Evolutionary conservation across 352 stramenopile species (phyloP), one percentile per base, ranked within the genome.

Genomic region (Pythium biforme): DNA sequence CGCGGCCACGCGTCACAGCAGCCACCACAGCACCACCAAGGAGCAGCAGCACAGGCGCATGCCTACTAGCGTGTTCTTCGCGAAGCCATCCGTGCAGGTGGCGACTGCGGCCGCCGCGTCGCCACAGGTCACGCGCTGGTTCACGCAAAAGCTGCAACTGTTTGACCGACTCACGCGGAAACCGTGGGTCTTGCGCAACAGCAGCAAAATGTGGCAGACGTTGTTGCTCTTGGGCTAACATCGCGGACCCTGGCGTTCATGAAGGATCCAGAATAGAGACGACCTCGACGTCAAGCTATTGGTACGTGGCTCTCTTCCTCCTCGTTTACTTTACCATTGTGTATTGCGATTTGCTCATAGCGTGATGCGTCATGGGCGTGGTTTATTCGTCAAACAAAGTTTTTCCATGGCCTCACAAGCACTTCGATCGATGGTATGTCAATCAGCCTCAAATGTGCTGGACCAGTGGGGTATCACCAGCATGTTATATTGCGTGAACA

Each of bases 241-340:
- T 10, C 10, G 31, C 10, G 31, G 31, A 34, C 31, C 57, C 0
- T 46, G 15, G 26, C 14, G 0, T 6, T 9, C 4, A 9, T 45
- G 20, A 29, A 86, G 74, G 14, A 72, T 80, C 40, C 62, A 80
- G 34, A 69, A 73, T 27, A 67, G 76, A 26, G 74, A 67, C 4
- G 74, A 83, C n/a, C 39, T 81, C 19, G 76, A 83, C 55, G 55
- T 83, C 34, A 86, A 83, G 58, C 54, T 86, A 9, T 43, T 86
- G 56, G 74, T 86, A 55, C 27, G 58, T 23, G 12, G 23, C 19
- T 20, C 15, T 47, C 2, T 29, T 31, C 10, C 20, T 2, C 20
- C n/a, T 19, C 25, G 43, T 20, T n/a, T 39, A 33, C 27, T 23
- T 1, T 26, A 20, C 26, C 22, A 15, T 20, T 51, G 5, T 3